Evolutionary conservation across 805 yeast genomes (phyloP).

Genomic region (Lachancea sp.): DNA sequence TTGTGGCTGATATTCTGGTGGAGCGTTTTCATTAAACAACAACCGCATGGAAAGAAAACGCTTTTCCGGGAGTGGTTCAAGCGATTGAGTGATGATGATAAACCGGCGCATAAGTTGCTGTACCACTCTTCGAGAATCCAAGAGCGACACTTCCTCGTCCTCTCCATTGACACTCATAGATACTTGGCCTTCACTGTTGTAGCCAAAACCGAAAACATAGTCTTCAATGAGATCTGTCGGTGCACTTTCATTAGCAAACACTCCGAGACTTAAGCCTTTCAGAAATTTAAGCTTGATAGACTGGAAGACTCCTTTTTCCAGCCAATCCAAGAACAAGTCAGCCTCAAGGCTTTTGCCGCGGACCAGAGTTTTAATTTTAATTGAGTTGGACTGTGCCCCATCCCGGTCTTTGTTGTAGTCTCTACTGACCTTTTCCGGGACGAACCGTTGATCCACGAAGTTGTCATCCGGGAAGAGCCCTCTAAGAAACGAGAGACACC

Average conservation of each 20-base stretch:
- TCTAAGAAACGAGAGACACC: constrained; percentile 51
- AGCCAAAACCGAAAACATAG: constrained; percentile 44
- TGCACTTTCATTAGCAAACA: constrained; percentile 37
- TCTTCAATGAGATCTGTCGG: constrained; percentile 44
- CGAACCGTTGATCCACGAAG: constrained; percentile 44
- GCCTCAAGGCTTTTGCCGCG: constrained; percentile 43
- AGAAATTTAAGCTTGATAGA: constrained; percentile 40
- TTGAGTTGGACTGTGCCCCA: constrained; percentile 26
- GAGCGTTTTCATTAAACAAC: constrained; percentile 43
- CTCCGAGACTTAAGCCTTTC: constrained; percentile 41
- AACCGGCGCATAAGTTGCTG: constrained; percentile 47
- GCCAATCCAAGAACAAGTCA: constrained; percentile 47
- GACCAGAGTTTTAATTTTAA: constrained; percentile 44
- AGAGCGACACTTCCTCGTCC: constrained; percentile 21
- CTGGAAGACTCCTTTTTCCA: constrained; percentile 45
- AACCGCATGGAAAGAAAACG: constrained; percentile 45
- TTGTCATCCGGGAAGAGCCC: constrained; percentile 52
- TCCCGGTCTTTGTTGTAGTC: constrained; percentile 22
- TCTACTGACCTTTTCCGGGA: constrained; percentile 32
- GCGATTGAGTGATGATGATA: constrained; percentile 46
- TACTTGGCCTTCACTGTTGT: constrained; percentile 30
- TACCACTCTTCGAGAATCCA: constrained; percentile 39
- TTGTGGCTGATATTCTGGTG: constrained; percentile 44
- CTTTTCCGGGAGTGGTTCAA: constrained; percentile 45
- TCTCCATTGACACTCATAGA: constrained; percentile 22